Evolutionary conservation across 2,329 filamentous ascomycete genomes (phyloP).

Genomic region (Paecilomyces niveus): DNA sequence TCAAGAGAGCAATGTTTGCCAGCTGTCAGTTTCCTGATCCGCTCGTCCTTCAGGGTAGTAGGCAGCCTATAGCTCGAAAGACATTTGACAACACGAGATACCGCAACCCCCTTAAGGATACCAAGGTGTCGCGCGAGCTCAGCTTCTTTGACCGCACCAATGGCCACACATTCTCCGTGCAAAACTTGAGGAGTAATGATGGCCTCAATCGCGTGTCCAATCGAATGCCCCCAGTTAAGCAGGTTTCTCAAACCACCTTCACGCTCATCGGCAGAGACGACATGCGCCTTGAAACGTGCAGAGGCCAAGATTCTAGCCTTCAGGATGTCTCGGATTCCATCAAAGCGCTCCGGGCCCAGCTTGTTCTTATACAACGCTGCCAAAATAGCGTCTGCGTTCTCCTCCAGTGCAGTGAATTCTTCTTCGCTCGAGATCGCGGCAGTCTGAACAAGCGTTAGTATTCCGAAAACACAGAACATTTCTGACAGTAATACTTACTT

Average conservation of each 20-base stretch:
- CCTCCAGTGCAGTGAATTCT: conserved; percentile 78
- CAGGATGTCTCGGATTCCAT: conserved; percentile 61
- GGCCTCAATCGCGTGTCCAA: conserved; percentile 93
- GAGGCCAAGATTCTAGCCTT: conserved; percentile 82
- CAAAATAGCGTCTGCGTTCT: conserved; percentile 71
- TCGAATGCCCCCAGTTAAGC: conserved; percentile 95
- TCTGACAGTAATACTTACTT: conserved; percentile 40
- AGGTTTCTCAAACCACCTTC: conserved; percentile 91
- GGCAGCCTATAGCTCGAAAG: conserved; percentile 90
- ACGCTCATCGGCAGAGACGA: conserved; percentile 89
- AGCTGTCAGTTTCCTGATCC: conserved; percentile 72
- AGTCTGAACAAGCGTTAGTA: conserved; percentile 47
- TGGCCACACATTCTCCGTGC: conserved; percentile 91
- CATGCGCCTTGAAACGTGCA: conserved; percentile 85
- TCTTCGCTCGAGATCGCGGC: conserved; percentile 90
- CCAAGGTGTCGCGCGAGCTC: conserved; percentile 87
- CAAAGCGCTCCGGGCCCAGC: conserved; percentile 54
- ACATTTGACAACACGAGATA: conserved; percentile 84
- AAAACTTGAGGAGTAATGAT: conserved; percentile 91
- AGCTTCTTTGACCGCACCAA: conserved; percentile 97
- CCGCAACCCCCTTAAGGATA: conserved; percentile 74
- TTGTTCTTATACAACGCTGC: conserved; percentile 57
- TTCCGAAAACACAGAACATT: background rate
- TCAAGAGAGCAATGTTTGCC: conserved; percentile 85
- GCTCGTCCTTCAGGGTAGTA: conserved; percentile 75